Conservation (phyloP, 2,329 filamentous ascomycete genomes). For the Aspergillus bombycis region DNA sequence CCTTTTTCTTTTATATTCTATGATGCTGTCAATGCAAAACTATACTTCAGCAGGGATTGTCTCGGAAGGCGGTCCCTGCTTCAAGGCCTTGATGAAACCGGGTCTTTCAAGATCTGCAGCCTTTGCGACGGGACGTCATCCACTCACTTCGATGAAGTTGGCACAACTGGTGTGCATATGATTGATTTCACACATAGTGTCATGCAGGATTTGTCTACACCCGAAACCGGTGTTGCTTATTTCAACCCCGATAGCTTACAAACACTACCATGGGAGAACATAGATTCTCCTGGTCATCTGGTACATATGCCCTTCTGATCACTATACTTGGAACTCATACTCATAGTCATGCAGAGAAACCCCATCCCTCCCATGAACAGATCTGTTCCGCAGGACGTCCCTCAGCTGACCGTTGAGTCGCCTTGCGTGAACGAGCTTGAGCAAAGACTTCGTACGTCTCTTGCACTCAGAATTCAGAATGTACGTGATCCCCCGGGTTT, state of each 20-base stretch:
- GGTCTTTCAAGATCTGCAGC: conserved; percentile 68
- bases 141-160: conserved; percentile 73
- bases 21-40: conserved; percentile 60
- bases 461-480: conserved; percentile 65
- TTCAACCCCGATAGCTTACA: conserved; percentile 26
- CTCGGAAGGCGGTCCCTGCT: conserved; percentile 85
- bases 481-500: conserved; percentile 62
- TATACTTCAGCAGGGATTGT: conserved; percentile 86
- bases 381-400: conserved; percentile 32
- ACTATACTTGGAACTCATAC: not conserved
- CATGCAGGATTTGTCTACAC: conserved; percentile 6
- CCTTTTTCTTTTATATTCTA: conserved; percentile 90
- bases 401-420: conserved; percentile 44
- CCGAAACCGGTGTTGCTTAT: conserved; percentile 4
- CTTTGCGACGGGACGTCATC: conserved; percentile 59
- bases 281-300: conserved; percentile 24
- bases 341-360: conserved; percentile 34
- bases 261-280: conserved; percentile 33
- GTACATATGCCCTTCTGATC: conserved; percentile 21
- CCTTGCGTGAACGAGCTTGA: conserved; percentile 58
- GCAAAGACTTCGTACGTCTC: conserved; percentile 60
- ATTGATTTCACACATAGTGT: conserved; percentile 55
- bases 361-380: conserved; percentile 52
- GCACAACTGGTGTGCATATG: conserved; percentile 79
- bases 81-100: conserved; percentile 51